Evolutionary conservation across 2,329 filamentous ascomycete genomes (phyloP).

Genomic region (Aspergillus pseudotamarii): DNA sequence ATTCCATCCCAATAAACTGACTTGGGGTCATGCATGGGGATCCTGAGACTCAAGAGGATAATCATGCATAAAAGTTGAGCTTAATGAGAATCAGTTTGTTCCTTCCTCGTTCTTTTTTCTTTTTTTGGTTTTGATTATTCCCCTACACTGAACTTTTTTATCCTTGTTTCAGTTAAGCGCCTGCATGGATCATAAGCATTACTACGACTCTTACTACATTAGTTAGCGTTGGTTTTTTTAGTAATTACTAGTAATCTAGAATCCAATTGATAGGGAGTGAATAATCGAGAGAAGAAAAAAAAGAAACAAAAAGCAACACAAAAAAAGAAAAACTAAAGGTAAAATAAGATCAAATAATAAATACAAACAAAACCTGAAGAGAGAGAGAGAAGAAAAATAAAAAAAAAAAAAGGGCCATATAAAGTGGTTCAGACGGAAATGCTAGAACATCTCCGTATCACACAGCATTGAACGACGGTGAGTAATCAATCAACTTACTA

Average conservation of each 20-base stretch:
- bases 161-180: neutral
- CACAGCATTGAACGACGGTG: too few species aligned
- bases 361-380: too few species aligned
- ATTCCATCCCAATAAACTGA: neutral
- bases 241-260: neutral
- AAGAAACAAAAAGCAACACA: neutral
- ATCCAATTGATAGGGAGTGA: neutral
- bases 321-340: neutral
- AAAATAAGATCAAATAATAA: neutral
- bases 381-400: too few species aligned
- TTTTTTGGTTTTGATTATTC: neutral
- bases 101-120: neutral
- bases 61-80: constrained; percentile 1
- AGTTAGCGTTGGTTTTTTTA: neutral
- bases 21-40: neutral
- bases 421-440: too few species aligned
- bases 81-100: neutral
- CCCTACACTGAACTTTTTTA: neutral
- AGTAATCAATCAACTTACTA: too few species aligned
- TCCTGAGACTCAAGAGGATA: neutral
- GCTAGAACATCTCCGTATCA: too few species aligned
- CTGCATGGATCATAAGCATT: neutral
- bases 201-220: neutral
- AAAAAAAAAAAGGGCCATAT: too few species aligned
- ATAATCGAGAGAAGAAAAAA: neutral